These are phyloP conservation scores for Flammula alnicola DNA, from an alignment of 1,284 basidiomycete genomes.

Conservation along the genomic window DNA sequence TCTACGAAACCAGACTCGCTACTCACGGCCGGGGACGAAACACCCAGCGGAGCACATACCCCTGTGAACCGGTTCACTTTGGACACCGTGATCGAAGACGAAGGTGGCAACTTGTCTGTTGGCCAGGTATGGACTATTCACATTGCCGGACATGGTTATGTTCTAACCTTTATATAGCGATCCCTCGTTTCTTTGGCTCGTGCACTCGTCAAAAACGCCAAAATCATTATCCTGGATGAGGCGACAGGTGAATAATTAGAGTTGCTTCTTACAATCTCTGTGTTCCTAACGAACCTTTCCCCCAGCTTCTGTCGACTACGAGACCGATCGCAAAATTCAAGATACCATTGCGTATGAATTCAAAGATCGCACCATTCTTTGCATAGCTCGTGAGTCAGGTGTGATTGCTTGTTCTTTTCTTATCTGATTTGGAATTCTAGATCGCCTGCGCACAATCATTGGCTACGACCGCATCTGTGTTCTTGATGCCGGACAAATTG, in stretches of 20 bases:
- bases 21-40: conserved; percentile 19
- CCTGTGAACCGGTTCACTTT: conserved; percentile 70
- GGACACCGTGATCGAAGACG: conserved; percentile 83
- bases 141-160: conserved; percentile 2
- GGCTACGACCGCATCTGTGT: conserved; percentile 79
- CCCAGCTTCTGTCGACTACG: conserved; percentile 78
- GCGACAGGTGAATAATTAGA: conserved; percentile 51
- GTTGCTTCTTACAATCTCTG: not conserved
- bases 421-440: conserved; percentile 34
- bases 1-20: conserved; percentile 33
- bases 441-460: conserved; percentile 78
- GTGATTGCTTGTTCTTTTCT: conserved; percentile 27
- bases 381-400: conserved; percentile 70
- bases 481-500: conserved; percentile 71
- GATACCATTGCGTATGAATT: conserved; percentile 87
- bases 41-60: conserved; percentile 43
- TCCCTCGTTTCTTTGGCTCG: conserved; percentile 83
- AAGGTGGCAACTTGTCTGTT: conserved; percentile 83
- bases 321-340: conserved; percentile 86
- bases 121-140: conserved; percentile 52
- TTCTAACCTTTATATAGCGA: conserved; percentile 48
- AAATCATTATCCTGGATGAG: conserved; percentile 81
- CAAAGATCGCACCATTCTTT: conserved; percentile 77
- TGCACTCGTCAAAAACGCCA: conserved; percentile 79
- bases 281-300: not conserved